Percentiles rank a stretch among this genome's conserved stretches.
Conservation (phyloP, 225 moss, liverwort and hornwort species). For the Physcomitrellopsis africana region DNA sequence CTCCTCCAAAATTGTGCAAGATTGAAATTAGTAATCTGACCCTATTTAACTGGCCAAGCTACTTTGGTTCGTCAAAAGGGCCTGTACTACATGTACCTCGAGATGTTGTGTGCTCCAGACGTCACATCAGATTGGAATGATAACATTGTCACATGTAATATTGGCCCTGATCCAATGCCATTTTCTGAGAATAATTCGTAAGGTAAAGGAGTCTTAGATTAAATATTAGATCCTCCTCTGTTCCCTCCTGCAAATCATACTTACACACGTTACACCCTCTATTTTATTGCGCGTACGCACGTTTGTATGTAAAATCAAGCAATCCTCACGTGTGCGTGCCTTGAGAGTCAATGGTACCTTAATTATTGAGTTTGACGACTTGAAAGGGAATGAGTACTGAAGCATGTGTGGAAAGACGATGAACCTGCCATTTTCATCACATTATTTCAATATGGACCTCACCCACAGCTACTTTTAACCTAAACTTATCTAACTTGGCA, state of each 20-base stretch:
- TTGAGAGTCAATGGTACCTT: slow-evolving; percentile 41
- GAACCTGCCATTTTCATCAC: slow-evolving; percentile 42
- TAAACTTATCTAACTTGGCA: too few relatives aligned
- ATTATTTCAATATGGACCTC: not conserved
- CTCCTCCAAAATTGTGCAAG: too few relatives aligned
- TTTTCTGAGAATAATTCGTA: slow-evolving; percentile 57
- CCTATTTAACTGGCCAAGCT: too few relatives aligned
- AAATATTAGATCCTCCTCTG: slow-evolving; percentile 42
- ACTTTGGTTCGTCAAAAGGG: too few relatives aligned
- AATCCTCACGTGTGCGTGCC: not conserved
- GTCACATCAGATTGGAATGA: too few relatives aligned
- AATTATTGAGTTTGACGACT: slow-evolving; percentile 62
- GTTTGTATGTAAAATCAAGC: too few relatives aligned
- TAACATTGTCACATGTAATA: slow-evolving; percentile 30
- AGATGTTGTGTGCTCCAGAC: too few relatives aligned
- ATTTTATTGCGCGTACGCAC: not conserved
- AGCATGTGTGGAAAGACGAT: slow-evolving; percentile 88
- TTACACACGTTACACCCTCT: not conserved
- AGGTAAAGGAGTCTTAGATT: slow-evolving; percentile 52
- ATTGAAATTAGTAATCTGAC: too few relatives aligned
- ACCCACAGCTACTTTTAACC: too few relatives aligned
- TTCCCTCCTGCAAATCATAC: slow-evolving; percentile 31
- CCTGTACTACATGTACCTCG: too few relatives aligned
- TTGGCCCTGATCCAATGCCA: slow-evolving; percentile 39
- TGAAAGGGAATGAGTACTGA: slow-evolving; percentile 74